phyloP scores from a whole-genome alignment of 2,329 filamentous ascomycete species.

The Cercospora nicotianae region DNA sequence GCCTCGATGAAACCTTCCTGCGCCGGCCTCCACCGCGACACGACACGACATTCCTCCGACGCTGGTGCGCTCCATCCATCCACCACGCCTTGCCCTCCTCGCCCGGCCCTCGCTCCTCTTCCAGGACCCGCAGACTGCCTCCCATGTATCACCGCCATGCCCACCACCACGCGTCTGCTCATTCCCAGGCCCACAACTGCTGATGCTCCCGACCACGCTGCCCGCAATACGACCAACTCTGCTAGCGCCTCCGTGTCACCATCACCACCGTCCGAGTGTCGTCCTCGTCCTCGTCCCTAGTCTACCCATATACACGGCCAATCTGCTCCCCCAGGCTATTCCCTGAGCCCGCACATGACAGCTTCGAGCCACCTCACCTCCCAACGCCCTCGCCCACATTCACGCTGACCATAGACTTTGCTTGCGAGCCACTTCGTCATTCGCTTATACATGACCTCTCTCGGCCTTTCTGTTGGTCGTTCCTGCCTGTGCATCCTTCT shows the following conservation, averaged over 20 bases:
- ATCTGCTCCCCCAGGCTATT: neutral
- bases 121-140: constrained; percentile 5
- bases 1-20: constrained; percentile 26
- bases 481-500: constrained; percentile 25
- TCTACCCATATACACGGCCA: neutral
- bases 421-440: neutral
- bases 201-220: neutral
- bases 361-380: constrained; percentile 1
- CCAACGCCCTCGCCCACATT: constrained; percentile 4
- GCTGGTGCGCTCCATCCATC: constrained; percentile 1
- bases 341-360: constrained; percentile 1
- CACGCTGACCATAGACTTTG: neutral
- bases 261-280: neutral
- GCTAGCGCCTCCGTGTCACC: constrained; percentile 18
- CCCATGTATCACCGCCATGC: constrained; percentile 23
- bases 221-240: constrained; percentile 15
- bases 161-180: constrained; percentile 13
- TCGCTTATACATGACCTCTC: constrained; percentile 25
- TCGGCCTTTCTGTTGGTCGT: constrained; percentile 20
- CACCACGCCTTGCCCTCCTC: constrained; percentile 13
- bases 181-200: constrained; percentile 12
- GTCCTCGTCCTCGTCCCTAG: neutral
- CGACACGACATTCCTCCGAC: constrained; percentile 11
- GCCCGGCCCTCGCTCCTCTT: constrained; percentile 16
- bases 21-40: neutral